These are phyloP conservation scores for Apiospora aurea DNA, from an alignment of 2,329 filamentous ascomycete species.

Conservation along the genomic window DNA sequence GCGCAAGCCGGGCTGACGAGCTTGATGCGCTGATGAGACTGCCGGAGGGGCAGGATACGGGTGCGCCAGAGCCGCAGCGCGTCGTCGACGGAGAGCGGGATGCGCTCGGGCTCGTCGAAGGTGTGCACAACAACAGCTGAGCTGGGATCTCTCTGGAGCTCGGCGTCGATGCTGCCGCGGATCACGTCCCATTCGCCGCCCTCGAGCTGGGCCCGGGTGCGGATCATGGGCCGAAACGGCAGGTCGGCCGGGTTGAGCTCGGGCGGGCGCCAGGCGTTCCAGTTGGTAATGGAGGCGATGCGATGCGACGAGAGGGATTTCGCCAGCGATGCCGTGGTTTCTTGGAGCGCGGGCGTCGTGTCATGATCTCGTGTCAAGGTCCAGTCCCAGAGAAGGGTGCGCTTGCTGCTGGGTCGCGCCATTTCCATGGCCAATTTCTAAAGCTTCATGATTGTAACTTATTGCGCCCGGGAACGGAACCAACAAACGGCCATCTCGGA, in stretches of 20 bases:
- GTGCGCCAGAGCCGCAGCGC: conserved; percentile 48
- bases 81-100: conserved; percentile 42
- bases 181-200: conserved; percentile 47
- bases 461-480: no score
- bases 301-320: conserved; percentile 23
- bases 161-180: conserved; percentile 32
- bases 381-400: conserved; percentile 34
- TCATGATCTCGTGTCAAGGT: conserved; percentile 28
- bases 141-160: conserved; percentile 31
- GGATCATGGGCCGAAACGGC: conserved; percentile 52
- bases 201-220: conserved; percentile 44
- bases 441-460: no score
- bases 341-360: conserved; percentile 22
- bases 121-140: conserved; percentile 47
- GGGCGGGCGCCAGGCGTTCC: conserved; percentile 37
- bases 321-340: conserved; percentile 26
- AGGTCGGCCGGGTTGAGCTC: conserved; percentile 42
- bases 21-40: conserved; percentile 33
- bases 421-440: not conserved
- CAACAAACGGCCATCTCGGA: no score
- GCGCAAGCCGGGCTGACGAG: conserved; percentile 49
- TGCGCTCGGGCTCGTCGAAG: conserved; percentile 54
- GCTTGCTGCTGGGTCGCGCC: not conserved
- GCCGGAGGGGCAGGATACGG: conserved; percentile 44
- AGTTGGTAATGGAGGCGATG: conserved; percentile 33